A percentile compares a stretch with the other conserved stretches of the same genome.
Conservation (phyloP, 2,329 filamentous ascomycete species). For the Ophiocordyceps polyrhachis-furcata region DNA sequence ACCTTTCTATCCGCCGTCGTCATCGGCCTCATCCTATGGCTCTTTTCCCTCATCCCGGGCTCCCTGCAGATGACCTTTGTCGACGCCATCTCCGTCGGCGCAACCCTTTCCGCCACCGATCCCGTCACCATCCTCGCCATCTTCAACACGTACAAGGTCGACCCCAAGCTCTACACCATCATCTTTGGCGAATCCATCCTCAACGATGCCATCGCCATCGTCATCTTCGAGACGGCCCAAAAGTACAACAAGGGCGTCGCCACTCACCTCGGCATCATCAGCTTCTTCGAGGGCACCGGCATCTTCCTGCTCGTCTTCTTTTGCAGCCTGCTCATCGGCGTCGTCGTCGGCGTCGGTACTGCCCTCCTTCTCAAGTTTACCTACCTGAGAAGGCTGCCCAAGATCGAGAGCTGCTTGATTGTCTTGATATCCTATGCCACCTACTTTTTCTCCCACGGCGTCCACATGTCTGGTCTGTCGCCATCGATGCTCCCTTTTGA, state of each 20-base stretch:
- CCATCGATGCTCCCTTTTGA: background rate
- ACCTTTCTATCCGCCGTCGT: slow-evolving; percentile 97
- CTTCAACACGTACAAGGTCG: slow-evolving; percentile 98
- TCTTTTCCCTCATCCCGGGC: slow-evolving; percentile 76
- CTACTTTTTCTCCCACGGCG: slow-evolving; percentile 94
- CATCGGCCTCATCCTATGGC: slow-evolving; percentile 68
- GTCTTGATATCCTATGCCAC: slow-evolving; percentile 88
- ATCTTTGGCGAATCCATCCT: slow-evolving; percentile 98
- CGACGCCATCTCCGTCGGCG: slow-evolving; percentile 90
- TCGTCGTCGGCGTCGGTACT: slow-evolving; percentile 70
- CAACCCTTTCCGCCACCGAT: slow-evolving; percentile 89
- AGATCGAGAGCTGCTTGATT: slow-evolving; percentile 91
- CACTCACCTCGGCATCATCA: slow-evolving; percentile 57
- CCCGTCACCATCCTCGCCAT: slow-evolving; percentile 96
- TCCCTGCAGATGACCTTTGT: slow-evolving; percentile 77
- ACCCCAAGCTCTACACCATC: slow-evolving; percentile 94
- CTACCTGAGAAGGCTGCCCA: slow-evolving; percentile 76
- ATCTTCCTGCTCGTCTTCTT: slow-evolving; percentile 96
- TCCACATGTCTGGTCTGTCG: slow-evolving; percentile 76
- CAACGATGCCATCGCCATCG: slow-evolving; percentile 96
- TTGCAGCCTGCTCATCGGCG: slow-evolving; percentile 75
- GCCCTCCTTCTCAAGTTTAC: slow-evolving; percentile 88
- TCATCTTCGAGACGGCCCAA: slow-evolving; percentile 94
- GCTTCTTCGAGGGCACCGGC: slow-evolving; percentile 77
- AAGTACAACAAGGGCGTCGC: slow-evolving; percentile 64